Evolutionary conservation across 768 basidiomycete genomes (phyloP).

Genomic region (Fistulinella prunicolor): DNA sequence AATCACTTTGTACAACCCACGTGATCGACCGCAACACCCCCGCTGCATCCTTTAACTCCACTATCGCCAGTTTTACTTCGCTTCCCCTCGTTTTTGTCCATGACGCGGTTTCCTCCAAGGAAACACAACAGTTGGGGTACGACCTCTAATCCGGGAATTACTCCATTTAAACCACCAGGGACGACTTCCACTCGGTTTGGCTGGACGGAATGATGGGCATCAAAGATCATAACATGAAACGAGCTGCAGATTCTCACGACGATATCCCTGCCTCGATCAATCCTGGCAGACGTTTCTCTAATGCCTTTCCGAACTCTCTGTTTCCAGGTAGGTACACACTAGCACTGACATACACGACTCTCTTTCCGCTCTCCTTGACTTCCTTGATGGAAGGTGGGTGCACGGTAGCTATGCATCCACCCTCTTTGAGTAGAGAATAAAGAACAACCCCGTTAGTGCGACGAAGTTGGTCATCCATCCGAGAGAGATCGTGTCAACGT

Average conservation of each 20-base stretch:
- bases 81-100: background rate
- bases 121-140: slow-evolving; percentile 31
- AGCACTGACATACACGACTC: too few relatives aligned
- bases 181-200: too few relatives aligned
- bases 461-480: slow-evolving; percentile 21
- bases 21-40: slow-evolving; percentile 29
- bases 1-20: slow-evolving; percentile 33
- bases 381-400: slow-evolving; percentile 26
- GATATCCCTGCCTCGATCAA: too few relatives aligned
- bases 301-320: too few relatives aligned
- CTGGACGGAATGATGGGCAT: too few relatives aligned
- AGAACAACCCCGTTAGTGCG: slow-evolving; percentile 34
- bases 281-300: too few relatives aligned
- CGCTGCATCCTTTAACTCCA: background rate
- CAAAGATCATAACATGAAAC: too few relatives aligned
- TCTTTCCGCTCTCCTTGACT: too few relatives aligned
- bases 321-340: too few relatives aligned
- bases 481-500: slow-evolving; percentile 23
- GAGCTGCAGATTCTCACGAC: too few relatives aligned
- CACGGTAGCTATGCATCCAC: slow-evolving; percentile 5
- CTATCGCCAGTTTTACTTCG: background rate
- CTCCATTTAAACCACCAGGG: too few relatives aligned
- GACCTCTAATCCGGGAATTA: slow-evolving; percentile 6
- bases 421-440: slow-evolving; percentile 25
- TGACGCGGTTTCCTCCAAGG: slow-evolving; percentile 26